These are phyloP conservation scores for Adansonia grandidieri DNA, from an alignment of 441 rosid species.

Conservation along the genomic window DNA sequence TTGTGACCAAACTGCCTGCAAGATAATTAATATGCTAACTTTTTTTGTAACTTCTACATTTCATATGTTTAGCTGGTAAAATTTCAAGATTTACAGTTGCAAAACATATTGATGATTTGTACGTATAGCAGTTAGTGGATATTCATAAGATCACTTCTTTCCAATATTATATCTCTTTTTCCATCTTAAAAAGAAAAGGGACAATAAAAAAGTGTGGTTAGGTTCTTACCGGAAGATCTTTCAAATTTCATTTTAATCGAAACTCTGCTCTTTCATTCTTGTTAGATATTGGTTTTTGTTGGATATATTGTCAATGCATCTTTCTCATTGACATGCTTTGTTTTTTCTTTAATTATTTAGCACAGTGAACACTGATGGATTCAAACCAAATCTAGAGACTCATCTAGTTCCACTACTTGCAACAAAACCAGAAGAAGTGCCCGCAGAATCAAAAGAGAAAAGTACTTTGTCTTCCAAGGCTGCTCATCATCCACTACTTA, in stretches of 20 bases:
- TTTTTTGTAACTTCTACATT: background rate
- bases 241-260: background rate
- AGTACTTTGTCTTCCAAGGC: constrained; percentile 49
- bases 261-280: background rate
- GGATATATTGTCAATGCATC: constrained; percentile 2
- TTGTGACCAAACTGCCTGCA: background rate
- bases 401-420: constrained; percentile 84
- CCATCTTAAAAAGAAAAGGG: background rate
- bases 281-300: background rate
- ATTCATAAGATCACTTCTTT: background rate
- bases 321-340: constrained; percentile 24
- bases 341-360: constrained; percentile 48
- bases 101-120: background rate
- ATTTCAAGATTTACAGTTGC: background rate
- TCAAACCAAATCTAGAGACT: constrained; percentile 90
- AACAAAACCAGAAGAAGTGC: constrained; percentile 56
- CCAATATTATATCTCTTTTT: background rate
- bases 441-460: constrained; percentile 58
- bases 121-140: background rate
- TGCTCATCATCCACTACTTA: constrained; percentile 80
- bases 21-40: background rate
- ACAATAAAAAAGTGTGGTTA: background rate
- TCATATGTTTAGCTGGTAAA: background rate
- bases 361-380: constrained; percentile 87
- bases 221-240: constrained; percentile 1